Conservation (phyloP, 1,139 yeast species). For the Magnusiomyces magnusii region DNA sequence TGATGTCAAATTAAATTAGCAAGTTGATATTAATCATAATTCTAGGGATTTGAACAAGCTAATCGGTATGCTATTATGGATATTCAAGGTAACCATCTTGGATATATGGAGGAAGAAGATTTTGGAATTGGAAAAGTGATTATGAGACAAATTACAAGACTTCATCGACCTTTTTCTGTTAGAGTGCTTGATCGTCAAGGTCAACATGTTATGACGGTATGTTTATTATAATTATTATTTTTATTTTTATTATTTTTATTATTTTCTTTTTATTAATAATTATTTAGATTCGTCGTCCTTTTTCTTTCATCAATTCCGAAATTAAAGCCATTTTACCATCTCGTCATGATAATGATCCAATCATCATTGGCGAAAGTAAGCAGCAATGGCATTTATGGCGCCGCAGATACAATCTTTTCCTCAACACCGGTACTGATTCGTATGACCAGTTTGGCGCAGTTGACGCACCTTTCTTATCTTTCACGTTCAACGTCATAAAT, state of each 20-base stretch:
- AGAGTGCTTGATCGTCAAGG: constrained; percentile 71
- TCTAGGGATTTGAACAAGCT: constrained; percentile 81
- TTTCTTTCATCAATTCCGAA: constrained; percentile 81
- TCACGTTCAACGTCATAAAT: constrained; percentile 72
- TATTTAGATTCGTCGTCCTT: constrained; percentile 49
- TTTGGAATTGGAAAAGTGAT: constrained; percentile 59
- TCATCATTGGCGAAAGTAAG: constrained; percentile 70
- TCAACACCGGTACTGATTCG: constrained; percentile 31
- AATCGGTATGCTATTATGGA: constrained; percentile 69
- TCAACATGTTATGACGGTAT: constrained; percentile 50
- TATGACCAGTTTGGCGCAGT: constrained; percentile 73
- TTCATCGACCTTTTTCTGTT: constrained; percentile 82
- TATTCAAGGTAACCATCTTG: constrained; percentile 63
- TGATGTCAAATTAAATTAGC: neutral
- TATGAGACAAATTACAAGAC: constrained; percentile 70
- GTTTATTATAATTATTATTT: constrained; percentile 28
- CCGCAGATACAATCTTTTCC: constrained; percentile 69
- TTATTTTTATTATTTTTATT: constrained; percentile 33
- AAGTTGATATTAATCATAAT: too few relatives aligned
- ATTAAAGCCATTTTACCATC: constrained; percentile 63
- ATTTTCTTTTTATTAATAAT: neutral
- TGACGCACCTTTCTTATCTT: constrained; percentile 80
- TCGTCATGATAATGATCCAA: constrained; percentile 37
- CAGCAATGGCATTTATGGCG: constrained; percentile 97
- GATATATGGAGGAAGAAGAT: constrained; percentile 76